A percentile compares a stretch with the other conserved stretches of the same genome.
These are phyloP conservation scores for Beta corolliflora DNA, from an alignment of 179 eudicot species.

Conservation along the genomic window DNA sequence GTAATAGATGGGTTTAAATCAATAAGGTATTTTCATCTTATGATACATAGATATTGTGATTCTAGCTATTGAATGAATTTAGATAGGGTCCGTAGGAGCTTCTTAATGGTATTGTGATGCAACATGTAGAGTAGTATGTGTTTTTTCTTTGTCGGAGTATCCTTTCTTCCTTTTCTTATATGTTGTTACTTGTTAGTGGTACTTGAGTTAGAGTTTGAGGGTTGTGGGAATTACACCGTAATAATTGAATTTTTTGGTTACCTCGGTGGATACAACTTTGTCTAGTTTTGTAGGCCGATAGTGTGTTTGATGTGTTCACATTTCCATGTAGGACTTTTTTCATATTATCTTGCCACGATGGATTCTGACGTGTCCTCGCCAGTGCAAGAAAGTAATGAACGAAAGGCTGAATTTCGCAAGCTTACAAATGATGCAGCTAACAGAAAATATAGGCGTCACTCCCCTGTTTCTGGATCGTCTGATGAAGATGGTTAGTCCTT, in stretches of 20 bases:
- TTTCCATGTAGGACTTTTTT: slow-evolving; percentile 4
- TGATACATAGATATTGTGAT: neutral
- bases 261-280: neutral
- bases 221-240: neutral
- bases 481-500: slow-evolving; percentile 69
- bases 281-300: slow-evolving; percentile 3
- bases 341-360: slow-evolving; percentile 36
- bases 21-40: neutral
- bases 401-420: slow-evolving; percentile 75
- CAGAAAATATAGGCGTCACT: slow-evolving; percentile 74
- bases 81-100: neutral
- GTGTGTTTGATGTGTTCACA: neutral
- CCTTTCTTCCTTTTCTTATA: neutral
- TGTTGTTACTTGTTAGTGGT: neutral
- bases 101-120: neutral
- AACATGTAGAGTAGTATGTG: too few relatives aligned
- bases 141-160: neutral
- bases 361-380: slow-evolving; percentile 47
- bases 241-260: neutral
- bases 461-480: slow-evolving; percentile 63
- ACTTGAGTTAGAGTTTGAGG: neutral
- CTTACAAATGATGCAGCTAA: slow-evolving; percentile 65
- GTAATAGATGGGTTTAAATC: neutral
- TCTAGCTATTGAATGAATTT: neutral
- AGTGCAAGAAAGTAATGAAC: slow-evolving; percentile 44